phyloP scores from a whole-genome alignment of 192 early-diverging fungal genomes.

The Coemansia umbellata region DNA sequence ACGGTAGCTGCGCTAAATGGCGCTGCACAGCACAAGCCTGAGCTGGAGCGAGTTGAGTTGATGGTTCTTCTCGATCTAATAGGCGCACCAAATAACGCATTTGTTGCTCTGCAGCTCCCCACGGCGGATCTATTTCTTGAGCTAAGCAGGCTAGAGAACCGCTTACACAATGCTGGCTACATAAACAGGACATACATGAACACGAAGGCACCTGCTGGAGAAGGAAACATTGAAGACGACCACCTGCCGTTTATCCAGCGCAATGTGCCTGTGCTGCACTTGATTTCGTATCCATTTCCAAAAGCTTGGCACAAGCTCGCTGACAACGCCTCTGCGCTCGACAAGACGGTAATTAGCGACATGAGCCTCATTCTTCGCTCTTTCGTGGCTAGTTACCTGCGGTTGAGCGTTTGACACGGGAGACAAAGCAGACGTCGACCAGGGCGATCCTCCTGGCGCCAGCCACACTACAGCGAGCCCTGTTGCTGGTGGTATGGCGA shows the following conservation, averaged over 20 bases:
- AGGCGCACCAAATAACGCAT: constrained; percentile 57
- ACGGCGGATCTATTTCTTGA: constrained; percentile 70
- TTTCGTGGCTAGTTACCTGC: constrained; percentile 72
- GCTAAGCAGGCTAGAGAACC: constrained; percentile 64
- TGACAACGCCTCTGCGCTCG: constrained; percentile 73
- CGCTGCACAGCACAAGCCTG: constrained; percentile 23
- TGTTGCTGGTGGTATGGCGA: neutral
- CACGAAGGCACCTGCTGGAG: constrained; percentile 14
- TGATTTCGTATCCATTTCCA: constrained; percentile 86
- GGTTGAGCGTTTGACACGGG: constrained; percentile 49
- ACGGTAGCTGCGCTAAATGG: constrained; percentile 27
- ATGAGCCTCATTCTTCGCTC: constrained; percentile 72
- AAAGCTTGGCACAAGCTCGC: constrained; percentile 75
- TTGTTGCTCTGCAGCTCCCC: constrained; percentile 35
- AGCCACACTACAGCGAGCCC: constrained; percentile 1
- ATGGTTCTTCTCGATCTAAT: constrained; percentile 88
- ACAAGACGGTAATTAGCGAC: constrained; percentile 62
- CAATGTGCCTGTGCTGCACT: constrained; percentile 80
- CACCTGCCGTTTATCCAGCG: constrained; percentile 79
- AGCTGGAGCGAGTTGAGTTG: constrained; percentile 73
- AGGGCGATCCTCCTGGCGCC: neutral
- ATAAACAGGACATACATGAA: constrained; percentile 41
- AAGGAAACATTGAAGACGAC: constrained; percentile 71
- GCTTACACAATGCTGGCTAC: constrained; percentile 49
- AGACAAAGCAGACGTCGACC: constrained; percentile 31